Percentiles rank a stretch among this genome's conserved stretches.
Evolutionary conservation across 805 yeast genomes (phyloP).

Genomic region (Yarrowia sp.): DNA sequence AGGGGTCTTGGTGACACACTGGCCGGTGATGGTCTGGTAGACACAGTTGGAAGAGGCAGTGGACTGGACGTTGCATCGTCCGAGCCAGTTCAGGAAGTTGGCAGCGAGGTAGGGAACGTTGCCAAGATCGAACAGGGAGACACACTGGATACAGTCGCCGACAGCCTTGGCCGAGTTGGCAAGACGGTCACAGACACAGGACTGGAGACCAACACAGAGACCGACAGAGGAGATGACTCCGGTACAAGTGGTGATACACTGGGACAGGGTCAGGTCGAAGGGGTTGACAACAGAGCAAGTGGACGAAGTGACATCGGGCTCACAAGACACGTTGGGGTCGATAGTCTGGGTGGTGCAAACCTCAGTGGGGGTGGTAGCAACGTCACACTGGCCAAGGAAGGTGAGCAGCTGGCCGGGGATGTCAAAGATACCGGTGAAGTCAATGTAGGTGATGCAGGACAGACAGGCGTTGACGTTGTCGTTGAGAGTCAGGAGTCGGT

Average conservation of each 20-base stretch:
- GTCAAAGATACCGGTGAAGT: conserved; percentile 10
- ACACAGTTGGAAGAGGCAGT: conserved; percentile 8
- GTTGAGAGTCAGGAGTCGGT: conserved; percentile 5
- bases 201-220: conserved; percentile 25
- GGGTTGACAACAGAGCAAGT: conserved; percentile 23
- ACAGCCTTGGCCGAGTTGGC: conserved; percentile 16
- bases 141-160: conserved; percentile 21
- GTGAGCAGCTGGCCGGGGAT: conserved; percentile 16
- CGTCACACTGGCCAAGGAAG: conserved; percentile 6
- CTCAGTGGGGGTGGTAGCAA: conserved; percentile 7
- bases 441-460: conserved; percentile 18
- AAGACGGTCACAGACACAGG: conserved; percentile 14
- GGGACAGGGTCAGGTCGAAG: conserved; percentile 12
- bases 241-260: conserved; percentile 23
- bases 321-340: conserved; percentile 13
- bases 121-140: conserved; percentile 12
- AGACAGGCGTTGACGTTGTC: conserved; percentile 19
- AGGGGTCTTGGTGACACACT: conserved; percentile 4
- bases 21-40: conserved; percentile 24
- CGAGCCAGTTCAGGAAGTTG: conserved; percentile 29
- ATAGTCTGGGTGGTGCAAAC: conserved; percentile 23
- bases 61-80: conserved; percentile 4
- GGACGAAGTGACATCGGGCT: conserved; percentile 11
- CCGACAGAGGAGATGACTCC: conserved; percentile 6
- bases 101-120: conserved; percentile 26